phyloP scores from a whole-genome alignment of 768 basidiomycete genomes.

The Amanita polypyramis region DNA sequence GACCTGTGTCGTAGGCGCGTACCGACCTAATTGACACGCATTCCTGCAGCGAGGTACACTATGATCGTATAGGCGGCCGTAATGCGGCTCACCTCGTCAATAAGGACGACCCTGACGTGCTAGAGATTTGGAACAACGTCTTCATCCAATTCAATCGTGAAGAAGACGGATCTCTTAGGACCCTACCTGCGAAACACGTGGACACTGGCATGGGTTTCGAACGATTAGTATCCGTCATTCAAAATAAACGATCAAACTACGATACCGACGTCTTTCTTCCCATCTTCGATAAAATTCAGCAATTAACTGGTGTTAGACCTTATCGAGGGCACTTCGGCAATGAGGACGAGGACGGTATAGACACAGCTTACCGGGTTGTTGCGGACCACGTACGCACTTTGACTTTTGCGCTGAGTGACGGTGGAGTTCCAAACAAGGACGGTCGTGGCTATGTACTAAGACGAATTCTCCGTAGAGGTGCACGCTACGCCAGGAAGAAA shows the following conservation, averaged over 20 bases:
- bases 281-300: conserved; percentile 78
- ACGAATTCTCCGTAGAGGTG: conserved; percentile 85
- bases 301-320: conserved; percentile 78
- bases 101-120: conserved; percentile 90
- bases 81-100: conserved; percentile 92
- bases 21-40: conserved; percentile 1
- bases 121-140: conserved; percentile 99
- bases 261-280: conserved; percentile 94
- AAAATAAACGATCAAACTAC: conserved; percentile 90
- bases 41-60: conserved; percentile 80
- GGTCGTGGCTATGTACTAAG: conserved; percentile 97
- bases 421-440: conserved; percentile 92
- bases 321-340: conserved; percentile 88
- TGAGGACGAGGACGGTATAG: conserved; percentile 93
- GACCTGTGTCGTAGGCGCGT: conserved; percentile 9
- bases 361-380: conserved; percentile 95
- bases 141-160: conserved; percentile 99
- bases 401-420: conserved; percentile 92
- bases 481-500: conserved; percentile 94
- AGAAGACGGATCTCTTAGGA: conserved; percentile 66
- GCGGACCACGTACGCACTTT: conserved; percentile 95
- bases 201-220: conserved; percentile 99
- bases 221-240: conserved; percentile 88
- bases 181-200: conserved; percentile 87
- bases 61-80: conserved; percentile 94